phyloP scores from a whole-genome alignment of 192 early-diverging fungal genomes.

The Coemansia sp. region DNA sequence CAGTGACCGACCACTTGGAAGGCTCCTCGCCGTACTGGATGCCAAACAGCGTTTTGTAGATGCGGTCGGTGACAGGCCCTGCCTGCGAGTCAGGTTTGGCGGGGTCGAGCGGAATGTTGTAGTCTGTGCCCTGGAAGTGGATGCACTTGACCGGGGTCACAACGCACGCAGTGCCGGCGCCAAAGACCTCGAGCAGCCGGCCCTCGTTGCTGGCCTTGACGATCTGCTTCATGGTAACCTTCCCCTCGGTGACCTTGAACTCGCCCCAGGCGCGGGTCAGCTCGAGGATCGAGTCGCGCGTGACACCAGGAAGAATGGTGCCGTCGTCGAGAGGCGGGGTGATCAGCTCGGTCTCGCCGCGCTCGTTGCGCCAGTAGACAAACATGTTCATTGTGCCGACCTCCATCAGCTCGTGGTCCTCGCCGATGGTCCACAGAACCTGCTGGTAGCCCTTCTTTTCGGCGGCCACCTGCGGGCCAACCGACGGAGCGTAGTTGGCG shows the following conservation, averaged over 20 bases:
- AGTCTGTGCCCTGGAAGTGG: conserved; percentile 69
- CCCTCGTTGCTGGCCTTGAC: conserved; percentile 70
- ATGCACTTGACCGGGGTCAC: conserved; percentile 88
- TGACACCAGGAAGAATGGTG: conserved; percentile 94
- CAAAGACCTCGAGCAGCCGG: conserved; percentile 91
- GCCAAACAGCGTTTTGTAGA: conserved; percentile 84
- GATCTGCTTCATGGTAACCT: conserved; percentile 82
- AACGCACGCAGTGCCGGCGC: conserved; percentile 94
- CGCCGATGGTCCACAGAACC: conserved; percentile 94
- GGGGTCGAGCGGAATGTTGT: conserved; percentile 86
- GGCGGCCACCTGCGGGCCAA: conserved; percentile 81
- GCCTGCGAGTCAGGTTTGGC: conserved; percentile 72
- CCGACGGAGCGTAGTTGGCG: conserved; percentile 58
- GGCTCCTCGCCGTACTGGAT: conserved; percentile 88
- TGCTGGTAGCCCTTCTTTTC: conserved; percentile 86
- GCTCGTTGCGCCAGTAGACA: conserved; percentile 77
- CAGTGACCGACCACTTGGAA: conserved; percentile 35
- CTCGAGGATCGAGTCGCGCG: conserved; percentile 86
- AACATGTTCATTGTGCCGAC: conserved; percentile 99
- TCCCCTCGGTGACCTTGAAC: conserved; percentile 86
- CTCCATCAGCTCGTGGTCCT: conserved; percentile 85
- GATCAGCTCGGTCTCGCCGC: conserved; percentile 81
- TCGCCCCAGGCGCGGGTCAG: conserved; percentile 82
- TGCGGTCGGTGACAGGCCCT: conserved; percentile 78
- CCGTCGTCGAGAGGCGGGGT: conserved; percentile 97